phyloP scores from a whole-genome alignment of 192 early-diverging fungal species.

The Coemansia sp. region DNA sequence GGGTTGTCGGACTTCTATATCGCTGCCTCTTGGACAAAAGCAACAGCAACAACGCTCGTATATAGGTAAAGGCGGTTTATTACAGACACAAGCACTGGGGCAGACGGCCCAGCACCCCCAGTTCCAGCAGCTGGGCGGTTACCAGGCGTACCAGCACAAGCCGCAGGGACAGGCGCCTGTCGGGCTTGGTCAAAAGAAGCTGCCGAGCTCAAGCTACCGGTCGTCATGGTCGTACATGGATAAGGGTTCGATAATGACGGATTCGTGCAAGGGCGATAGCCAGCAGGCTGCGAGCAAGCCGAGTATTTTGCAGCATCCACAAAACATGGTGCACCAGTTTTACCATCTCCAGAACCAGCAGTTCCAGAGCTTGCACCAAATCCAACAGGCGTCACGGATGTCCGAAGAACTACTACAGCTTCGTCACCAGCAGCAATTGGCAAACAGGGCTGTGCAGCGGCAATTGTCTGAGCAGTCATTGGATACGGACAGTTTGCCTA shows the following conservation, averaged over 20 bases:
- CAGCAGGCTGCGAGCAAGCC: conserved; percentile 27
- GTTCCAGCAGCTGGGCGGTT: conserved; percentile 12
- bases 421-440: background rate
- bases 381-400: conserved; percentile 24
- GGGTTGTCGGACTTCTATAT: conserved; percentile 6
- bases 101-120: conserved; percentile 1
- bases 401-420: conserved; percentile 18
- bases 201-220: conserved; percentile 21
- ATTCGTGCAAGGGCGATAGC: conserved; percentile 21
- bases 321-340: conserved; percentile 39
- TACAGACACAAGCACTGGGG: background rate
- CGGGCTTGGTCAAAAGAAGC: conserved; percentile 10
- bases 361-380: conserved; percentile 40
- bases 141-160: conserved; percentile 11
- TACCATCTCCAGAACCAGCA: conserved; percentile 51
- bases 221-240: conserved; percentile 53
- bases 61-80: background rate
- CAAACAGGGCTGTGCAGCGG: conserved; percentile 1
- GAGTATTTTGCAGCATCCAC: conserved; percentile 17
- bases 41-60: conserved; percentile 6
- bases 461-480: conserved; percentile 15
- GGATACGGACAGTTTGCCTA: background rate
- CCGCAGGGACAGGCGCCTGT: conserved; percentile 1
- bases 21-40: background rate
- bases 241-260: conserved; percentile 32